A percentile compares a stretch with the other conserved stretches of the same genome.
Evolutionary conservation across 129 eudicot species (phyloP).

Genomic region (Arctium minus): DNA sequence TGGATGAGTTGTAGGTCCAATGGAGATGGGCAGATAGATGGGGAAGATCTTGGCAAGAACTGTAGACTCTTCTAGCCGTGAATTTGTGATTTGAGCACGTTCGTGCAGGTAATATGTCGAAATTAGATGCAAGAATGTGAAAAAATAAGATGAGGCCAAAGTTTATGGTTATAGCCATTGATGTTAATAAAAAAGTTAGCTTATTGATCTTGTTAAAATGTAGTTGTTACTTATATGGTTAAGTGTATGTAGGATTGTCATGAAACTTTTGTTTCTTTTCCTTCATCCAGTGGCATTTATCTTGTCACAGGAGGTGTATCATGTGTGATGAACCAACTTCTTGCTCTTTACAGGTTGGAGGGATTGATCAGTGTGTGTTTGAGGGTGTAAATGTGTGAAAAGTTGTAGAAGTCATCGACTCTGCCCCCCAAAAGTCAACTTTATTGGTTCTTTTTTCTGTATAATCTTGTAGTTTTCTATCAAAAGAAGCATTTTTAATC

Average conservation of each 20-base stretch:
- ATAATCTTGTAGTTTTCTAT: neutral
- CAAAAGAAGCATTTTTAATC: neutral
- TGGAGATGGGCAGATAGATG: constrained; percentile 45
- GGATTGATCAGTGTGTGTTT: constrained; percentile 9
- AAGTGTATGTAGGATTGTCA: constrained; percentile 22
- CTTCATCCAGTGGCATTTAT: neutral
- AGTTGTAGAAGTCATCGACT: neutral
- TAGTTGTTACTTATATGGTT: neutral
- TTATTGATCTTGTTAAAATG: neutral
- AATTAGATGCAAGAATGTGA: constrained; percentile 25
- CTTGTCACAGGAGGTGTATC: constrained; percentile 11
- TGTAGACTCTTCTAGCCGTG: constrained; percentile 25
- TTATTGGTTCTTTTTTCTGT: neutral
- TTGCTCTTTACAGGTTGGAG: constrained; percentile 1
- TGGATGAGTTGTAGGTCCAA: constrained; percentile 53
- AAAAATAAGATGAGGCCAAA: neutral
- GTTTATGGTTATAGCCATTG: constrained; percentile 28
- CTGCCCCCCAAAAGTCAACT: neutral
- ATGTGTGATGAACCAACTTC: constrained; percentile 36
- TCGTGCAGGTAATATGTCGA: constrained; percentile 31
- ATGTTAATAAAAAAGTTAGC: neutral
- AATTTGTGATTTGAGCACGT: constrained; percentile 46
- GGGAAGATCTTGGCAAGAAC: constrained; percentile 52
- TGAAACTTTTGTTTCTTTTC: constrained; percentile 16
- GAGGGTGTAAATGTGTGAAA: constrained; percentile 18